Base-by-base conservation (phyloP, 2,329 filamentous ascomycete genomes). In the Fusarium albidum region DNA sequence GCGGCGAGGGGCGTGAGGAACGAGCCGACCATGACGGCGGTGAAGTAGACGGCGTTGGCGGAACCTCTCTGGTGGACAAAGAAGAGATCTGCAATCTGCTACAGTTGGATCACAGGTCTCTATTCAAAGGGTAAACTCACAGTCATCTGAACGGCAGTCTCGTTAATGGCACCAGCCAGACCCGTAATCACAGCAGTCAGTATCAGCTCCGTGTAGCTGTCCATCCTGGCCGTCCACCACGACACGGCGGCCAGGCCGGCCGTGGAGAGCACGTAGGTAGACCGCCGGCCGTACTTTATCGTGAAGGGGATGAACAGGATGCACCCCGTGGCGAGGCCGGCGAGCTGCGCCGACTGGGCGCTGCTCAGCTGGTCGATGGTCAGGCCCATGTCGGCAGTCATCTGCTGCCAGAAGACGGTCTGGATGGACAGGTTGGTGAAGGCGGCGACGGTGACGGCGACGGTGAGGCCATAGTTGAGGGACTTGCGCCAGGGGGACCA, bases 71-170 rank as follows among this genome's bases (percentile, higher is more conserved):
- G 65, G 38, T 72, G 65, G 14, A 71, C 53, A n/a, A 72, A 71
- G 53, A 73, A 72, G 2, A 74, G 47, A 43, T 74, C 71, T 1
- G 64, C 55, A 25, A 70, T 71, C 69, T 70, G n/a, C 1, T 2
- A 0, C 4, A 1, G 2, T 4, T 12, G 63, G 9, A 66, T 49
- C 1, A 27, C 6, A 1, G 6, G 1, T 15, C 4, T 12, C 4
- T 1, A 3, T 3, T 0, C 1, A 0, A 13, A 35, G 17, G 6
- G 25, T 3, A 9, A 9, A 49, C 61, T 55, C 7, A 70, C 69
- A 1, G 71, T 77, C 58, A 77, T 76, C 37, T 76, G 71, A 0
- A 68, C 68, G 12, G 72, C 69, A 2, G 72, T 70, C 37, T 77
- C 74, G n/a, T 76, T 76, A 1, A 71, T 70, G 3, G 74, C 71